Evolutionary conservation across 1,284 basidiomycete genomes (phyloP), one percentile per base, ranked within the genome.

Genomic region (Leccinum pachyderme): DNA sequence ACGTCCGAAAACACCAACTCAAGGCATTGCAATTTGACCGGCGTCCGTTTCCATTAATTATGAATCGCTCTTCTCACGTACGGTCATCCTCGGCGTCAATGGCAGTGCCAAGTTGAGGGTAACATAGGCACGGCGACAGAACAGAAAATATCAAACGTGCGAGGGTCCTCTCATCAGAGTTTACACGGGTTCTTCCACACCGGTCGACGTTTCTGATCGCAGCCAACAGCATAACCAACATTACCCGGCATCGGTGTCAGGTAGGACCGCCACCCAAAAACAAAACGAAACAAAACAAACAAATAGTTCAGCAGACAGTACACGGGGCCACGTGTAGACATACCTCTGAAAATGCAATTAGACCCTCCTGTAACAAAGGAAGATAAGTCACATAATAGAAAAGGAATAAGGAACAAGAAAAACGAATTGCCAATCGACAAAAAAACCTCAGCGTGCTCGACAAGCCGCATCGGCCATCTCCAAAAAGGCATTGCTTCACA

Each of bases 151-250:
- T 13, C 24, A n/a, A 25, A 28, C 24, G 41, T 43, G 25, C 15
- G 35, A 31, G 35, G 22, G 28, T 46, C 29, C 18, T 7, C 39
- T 52, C 51, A 65, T 76, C 70, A 87, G 45, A 87, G 68, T 66
- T 81, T 86, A 4, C 81, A 76, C 5, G 85, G 82, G 63, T 81
- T 85, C 53, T 61, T 76, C 84, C 85, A 87, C 1, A 56, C 63
- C 2, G 85, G 85, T 47, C 73, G 73, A 44, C 83, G 81, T 78
- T 79, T 86, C 83, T 86, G 61, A 28, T 35, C 8, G 37, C 9
- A 39, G 9, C 37, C 37, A 43, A 43, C 24, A 43, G 18, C 18
- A 18, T 18, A 18, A 18, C 18, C 18, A 18, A 18, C 18, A 18
- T 18, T 18, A 18, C 18, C 18, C 18, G 18, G 18, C 18, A 18